phyloP scores from a whole-genome alignment of 345 rosid genomes.

The Eucalyptus globulus region DNA sequence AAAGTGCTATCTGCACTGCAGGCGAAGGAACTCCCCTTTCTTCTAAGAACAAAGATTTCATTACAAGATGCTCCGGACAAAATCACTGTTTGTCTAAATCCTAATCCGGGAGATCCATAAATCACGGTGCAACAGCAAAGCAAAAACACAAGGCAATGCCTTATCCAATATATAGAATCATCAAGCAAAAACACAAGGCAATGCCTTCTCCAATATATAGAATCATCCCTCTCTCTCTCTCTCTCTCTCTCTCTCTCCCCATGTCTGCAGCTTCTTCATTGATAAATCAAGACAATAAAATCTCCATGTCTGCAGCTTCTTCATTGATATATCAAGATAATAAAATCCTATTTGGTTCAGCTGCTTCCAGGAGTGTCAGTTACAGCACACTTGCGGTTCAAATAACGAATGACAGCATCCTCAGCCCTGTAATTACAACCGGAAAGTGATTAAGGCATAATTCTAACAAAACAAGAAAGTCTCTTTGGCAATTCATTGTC shows the following conservation, averaged over 20 bases:
- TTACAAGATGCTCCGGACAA: not conserved
- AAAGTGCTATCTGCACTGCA: not conserved
- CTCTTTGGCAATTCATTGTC: not conserved
- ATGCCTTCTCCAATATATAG: not conserved
- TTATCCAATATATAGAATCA: not conserved
- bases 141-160: not conserved
- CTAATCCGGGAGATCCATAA: not conserved
- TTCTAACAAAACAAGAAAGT: not conserved
- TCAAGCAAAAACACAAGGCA: not conserved
- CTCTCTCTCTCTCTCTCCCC: not conserved
- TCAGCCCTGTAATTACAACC: not conserved
- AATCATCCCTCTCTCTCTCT: not conserved
- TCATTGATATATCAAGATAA: not conserved
- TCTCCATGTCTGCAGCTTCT: not conserved
- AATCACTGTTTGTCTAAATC: not conserved
- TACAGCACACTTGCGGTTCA: slow-evolving; percentile 7
- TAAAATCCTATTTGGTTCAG: not conserved
- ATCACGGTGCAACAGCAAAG: not conserved
- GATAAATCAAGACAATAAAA: not conserved
- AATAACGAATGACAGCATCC: slow-evolving; percentile 10
- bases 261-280: not conserved
- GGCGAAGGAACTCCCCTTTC: not conserved
- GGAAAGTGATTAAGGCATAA: not conserved
- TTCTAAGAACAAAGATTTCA: not conserved
- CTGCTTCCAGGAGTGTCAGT: not conserved